Base-by-base conservation (phyloP, 495 filamentous ascomycete species). In the Penicillium riverlandense region DNA sequence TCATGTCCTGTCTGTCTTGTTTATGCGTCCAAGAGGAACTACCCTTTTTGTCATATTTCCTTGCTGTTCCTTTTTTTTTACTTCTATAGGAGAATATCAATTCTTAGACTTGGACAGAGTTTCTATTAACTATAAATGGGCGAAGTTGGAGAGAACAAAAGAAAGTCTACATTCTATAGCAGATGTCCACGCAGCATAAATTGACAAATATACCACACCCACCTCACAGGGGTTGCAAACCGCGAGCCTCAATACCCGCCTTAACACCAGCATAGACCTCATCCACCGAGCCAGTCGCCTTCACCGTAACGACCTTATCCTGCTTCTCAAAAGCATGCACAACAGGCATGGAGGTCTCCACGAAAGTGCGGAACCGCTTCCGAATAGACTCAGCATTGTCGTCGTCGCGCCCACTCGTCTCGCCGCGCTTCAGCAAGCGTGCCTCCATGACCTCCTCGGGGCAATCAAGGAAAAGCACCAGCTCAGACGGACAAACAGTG, bases 271-370 rank as follows among this genome's bases (percentile, higher is more conserved):
- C 62, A 68, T 90, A 95, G 29, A 98, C 90, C 38, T 82, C 75
- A 6, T 90, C 85, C 3, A 84, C 79, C 13, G 62, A 50, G 15
- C 75, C 74, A 28, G 78, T 81, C 16, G 89, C 87, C 46, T 77
- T 66, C 11, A 96, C 74, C 63, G 78, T 81, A 48, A 92, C 80
- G 15, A 97, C 90, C 64, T 84, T 85, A 36, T 75, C 79, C 66
- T 90, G 67, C 47, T 67, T 70, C 67, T 84, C 83, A 66, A 85
- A 97, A 54, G 84, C 78, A 49, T 92, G 76, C 38, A 98, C 90
- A 31, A 96, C 92, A 34, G 92, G 92, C 89, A 97, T 95, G 61
- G 86, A 94, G 3, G 89, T 95, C 65, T 96, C 88, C 27, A 92
- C 71, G 57, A 97, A 98, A 4, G 84, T 90, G 47, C 82, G 77